Percentiles rank a stretch among this genome's conserved stretches.
These are phyloP conservation scores for Fusarium sp. DNA, from an alignment of 2,329 filamentous ascomycete species.

Conservation along the genomic window DNA sequence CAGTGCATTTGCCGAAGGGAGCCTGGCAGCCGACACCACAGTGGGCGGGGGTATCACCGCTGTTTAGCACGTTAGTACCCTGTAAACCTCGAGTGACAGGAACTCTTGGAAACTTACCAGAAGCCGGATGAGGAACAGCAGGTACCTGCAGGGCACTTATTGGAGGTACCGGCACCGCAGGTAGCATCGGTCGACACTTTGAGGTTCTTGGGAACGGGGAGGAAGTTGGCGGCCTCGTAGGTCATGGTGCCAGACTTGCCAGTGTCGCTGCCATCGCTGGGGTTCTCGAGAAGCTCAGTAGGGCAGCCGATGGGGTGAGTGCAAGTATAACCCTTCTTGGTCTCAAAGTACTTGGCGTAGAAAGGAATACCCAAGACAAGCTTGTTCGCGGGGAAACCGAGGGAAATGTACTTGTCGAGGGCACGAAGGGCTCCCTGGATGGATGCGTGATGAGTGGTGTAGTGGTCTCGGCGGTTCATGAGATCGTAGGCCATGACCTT, in stretches of 20 bases:
- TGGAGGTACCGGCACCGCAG: slow-evolving; percentile 35
- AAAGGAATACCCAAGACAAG: slow-evolving; percentile 75
- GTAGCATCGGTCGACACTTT: slow-evolving; percentile 31
- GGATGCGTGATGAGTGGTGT: slow-evolving; percentile 73
- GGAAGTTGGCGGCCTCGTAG: slow-evolving; percentile 52
- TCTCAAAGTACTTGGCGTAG: slow-evolving; percentile 75
- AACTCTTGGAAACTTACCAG: slow-evolving; percentile 30
- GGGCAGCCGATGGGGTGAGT: slow-evolving; percentile 66
- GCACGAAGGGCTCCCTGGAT: slow-evolving; percentile 64
- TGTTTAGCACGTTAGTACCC: background rate
- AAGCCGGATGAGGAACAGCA: slow-evolving; percentile 40
- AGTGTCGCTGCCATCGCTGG: slow-evolving; percentile 65
- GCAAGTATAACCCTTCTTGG: slow-evolving; percentile 60
- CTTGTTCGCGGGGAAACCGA: slow-evolving; percentile 65
- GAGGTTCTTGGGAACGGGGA: slow-evolving; percentile 29
- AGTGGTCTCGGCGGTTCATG: slow-evolving; percentile 76
- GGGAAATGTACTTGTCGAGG: slow-evolving; percentile 68
- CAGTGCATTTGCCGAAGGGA: slow-evolving; percentile 34
- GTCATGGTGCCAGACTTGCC: slow-evolving; percentile 58
- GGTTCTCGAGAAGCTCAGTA: slow-evolving; percentile 68
- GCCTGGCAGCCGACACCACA: slow-evolving; percentile 39
- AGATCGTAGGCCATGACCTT: slow-evolving; percentile 77
- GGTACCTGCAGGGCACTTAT: slow-evolving; percentile 23
- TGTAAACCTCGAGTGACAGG: background rate
- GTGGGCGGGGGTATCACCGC: slow-evolving; percentile 35